These are phyloP conservation scores for Salix exigua DNA, from an alignment of 345 rosid genomes.

Conservation along the genomic window DNA sequence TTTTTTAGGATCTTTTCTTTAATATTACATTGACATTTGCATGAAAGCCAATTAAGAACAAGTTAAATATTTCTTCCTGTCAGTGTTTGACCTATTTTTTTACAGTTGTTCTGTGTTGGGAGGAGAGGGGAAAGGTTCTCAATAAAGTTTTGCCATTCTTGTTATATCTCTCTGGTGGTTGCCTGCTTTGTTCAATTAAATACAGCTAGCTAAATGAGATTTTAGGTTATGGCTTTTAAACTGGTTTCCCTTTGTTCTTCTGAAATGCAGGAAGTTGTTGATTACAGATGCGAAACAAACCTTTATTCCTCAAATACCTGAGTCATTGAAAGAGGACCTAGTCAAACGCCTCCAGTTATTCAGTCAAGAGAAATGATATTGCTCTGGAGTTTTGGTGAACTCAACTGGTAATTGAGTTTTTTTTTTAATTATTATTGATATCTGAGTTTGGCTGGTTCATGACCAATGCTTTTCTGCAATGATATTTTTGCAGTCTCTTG, in stretches of 20 bases:
- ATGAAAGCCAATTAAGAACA: background rate
- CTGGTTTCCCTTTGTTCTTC: background rate
- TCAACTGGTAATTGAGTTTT: constrained; percentile 14
- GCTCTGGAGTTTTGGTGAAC: constrained; percentile 10
- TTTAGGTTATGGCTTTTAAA: background rate
- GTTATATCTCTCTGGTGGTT: background rate
- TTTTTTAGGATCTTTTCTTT: background rate
- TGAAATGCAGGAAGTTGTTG: constrained; percentile 60
- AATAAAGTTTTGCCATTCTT: background rate
- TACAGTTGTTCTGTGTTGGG: too few species aligned
- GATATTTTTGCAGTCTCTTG: constrained; percentile 29
- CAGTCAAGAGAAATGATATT: constrained; percentile 39
- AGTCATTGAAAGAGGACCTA: constrained; percentile 63
- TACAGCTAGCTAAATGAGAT: background rate
- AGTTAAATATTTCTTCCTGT: background rate
- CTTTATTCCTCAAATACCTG: constrained; percentile 59
- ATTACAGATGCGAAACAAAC: constrained; percentile 57
- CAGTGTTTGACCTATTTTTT: too few species aligned
- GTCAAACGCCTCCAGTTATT: constrained; percentile 48
- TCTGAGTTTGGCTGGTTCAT: background rate
- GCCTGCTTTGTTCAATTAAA: background rate
- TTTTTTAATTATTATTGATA: constrained; percentile 2
- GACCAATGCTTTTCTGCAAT: background rate
- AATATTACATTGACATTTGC: background rate
- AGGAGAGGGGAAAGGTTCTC: background rate